These are phyloP conservation scores for Cystobasidium pallidum DNA, from an alignment of 1,284 basidiomycete genomes.

Conservation along the genomic window DNA sequence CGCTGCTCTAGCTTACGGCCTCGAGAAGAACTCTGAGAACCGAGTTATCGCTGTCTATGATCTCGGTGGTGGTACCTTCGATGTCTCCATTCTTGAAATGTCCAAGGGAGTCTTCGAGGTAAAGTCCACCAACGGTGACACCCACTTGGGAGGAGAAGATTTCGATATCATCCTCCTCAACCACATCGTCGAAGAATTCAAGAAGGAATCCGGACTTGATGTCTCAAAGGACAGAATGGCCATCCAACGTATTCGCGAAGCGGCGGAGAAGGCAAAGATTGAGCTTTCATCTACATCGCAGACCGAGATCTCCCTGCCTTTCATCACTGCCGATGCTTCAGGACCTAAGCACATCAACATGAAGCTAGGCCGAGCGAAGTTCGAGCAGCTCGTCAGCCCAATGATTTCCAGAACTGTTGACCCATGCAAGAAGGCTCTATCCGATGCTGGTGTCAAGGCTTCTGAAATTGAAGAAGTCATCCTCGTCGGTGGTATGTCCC, in stretches of 20 bases:
- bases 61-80: constrained; percentile 90
- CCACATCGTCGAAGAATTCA: constrained; percentile 86
- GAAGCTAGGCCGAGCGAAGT: constrained; percentile 83
- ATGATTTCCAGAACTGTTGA: constrained; percentile 89
- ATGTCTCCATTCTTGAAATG: constrained; percentile 99
- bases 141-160: constrained; percentile 97
- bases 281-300: constrained; percentile 90
- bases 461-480: constrained; percentile 95
- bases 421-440: constrained; percentile 95
- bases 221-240: constrained; percentile 88
- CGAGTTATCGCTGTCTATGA: constrained; percentile 96
- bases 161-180: constrained; percentile 92
- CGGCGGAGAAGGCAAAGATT: constrained; percentile 99
- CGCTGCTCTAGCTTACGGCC: constrained; percentile 94
- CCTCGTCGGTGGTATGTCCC: constrained; percentile 96
- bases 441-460: constrained; percentile 88
- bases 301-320: constrained; percentile 95
- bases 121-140: constrained; percentile 98
- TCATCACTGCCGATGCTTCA: constrained; percentile 91
- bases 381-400: constrained; percentile 80
- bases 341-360: constrained; percentile 97
- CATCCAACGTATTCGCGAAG: constrained; percentile 98
- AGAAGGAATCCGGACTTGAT: constrained; percentile 86
- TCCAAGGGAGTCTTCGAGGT: constrained; percentile 99
- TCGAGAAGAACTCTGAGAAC: constrained; percentile 74